Conservation (phyloP, 2,329 filamentous ascomycete genomes). For the Nemania serpens region DNA sequence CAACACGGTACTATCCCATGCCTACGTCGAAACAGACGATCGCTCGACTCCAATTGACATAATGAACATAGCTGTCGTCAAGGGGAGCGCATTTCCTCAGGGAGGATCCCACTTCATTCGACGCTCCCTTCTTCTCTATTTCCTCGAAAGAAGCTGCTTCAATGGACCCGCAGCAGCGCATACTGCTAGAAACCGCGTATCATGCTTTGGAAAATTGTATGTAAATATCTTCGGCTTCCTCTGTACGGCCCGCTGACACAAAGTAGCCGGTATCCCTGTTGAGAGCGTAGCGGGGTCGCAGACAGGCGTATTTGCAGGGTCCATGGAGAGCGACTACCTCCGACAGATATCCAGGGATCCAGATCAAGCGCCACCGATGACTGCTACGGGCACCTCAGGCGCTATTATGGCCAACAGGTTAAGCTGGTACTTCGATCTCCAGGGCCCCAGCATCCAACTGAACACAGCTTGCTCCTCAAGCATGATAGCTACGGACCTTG, state of each 20-base stretch:
- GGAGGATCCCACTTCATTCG: not conserved
- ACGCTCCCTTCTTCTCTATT: slow-evolving; percentile 9
- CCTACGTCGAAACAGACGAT: not conserved
- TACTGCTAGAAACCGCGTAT: slow-evolving; percentile 24
- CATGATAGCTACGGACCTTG: not conserved
- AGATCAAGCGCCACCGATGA: no score
- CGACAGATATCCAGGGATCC: slow-evolving; percentile 25
- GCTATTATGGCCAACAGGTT: slow-evolving; percentile 35
- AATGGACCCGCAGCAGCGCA: slow-evolving; percentile 22
- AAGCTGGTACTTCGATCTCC: slow-evolving; percentile 29
- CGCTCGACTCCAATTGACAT: not conserved
- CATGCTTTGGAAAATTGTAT: slow-evolving; percentile 21
- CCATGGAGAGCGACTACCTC: slow-evolving; percentile 15
- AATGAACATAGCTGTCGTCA: not conserved
- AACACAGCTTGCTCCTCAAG: slow-evolving; percentile 1
- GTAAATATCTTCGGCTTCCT: not conserved
- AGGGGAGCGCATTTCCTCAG: not conserved
- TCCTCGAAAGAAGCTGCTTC: not conserved
- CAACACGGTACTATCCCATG: not conserved
- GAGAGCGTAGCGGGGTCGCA: slow-evolving; percentile 8
- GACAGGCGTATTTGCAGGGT: slow-evolving; percentile 19
- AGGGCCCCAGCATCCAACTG: not conserved
- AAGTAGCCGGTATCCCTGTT: slow-evolving; percentile 17
- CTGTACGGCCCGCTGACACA: not conserved
- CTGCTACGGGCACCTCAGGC: slow-evolving; percentile 23